These are phyloP conservation scores for Datura wrightii DNA, from an alignment of 257 asterid genomes.

Conservation along the genomic window DNA sequence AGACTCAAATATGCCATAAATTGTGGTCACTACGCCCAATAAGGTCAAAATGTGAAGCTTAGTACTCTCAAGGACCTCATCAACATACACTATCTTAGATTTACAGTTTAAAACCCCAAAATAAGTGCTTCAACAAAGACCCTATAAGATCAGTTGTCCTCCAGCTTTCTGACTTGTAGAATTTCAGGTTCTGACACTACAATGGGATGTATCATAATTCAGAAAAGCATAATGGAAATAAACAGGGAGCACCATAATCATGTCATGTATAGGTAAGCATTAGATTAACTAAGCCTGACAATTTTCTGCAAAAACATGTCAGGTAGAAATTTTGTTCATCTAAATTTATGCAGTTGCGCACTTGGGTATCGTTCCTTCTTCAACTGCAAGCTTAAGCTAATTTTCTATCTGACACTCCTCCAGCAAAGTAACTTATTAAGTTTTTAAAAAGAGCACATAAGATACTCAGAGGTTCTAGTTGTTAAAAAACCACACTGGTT, in stretches of 20 bases:
- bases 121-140: background rate
- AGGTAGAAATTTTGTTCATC: background rate
- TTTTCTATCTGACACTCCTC: background rate
- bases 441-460: background rate
- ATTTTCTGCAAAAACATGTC: constrained; percentile 18
- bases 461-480: background rate
- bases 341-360: background rate
- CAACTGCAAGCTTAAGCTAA: constrained; percentile 3
- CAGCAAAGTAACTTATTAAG: background rate
- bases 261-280: background rate
- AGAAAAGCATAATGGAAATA: background rate
- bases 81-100: background rate
- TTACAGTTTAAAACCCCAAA: background rate
- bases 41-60: constrained; percentile 10
- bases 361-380: background rate
- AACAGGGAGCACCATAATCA: background rate
- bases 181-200: background rate
- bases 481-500: background rate
- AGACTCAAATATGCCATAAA: background rate
- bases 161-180: background rate
- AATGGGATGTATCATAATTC: background rate
- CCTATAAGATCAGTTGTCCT: background rate
- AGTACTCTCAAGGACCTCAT: background rate
- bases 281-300: background rate
- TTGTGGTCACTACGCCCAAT: background rate